Percentiles rank a stretch among this genome's conserved stretches.
phyloP scores from a whole-genome alignment of 1,284 basidiomycete genomes.

The Neotropicomus parvogracilis region DNA sequence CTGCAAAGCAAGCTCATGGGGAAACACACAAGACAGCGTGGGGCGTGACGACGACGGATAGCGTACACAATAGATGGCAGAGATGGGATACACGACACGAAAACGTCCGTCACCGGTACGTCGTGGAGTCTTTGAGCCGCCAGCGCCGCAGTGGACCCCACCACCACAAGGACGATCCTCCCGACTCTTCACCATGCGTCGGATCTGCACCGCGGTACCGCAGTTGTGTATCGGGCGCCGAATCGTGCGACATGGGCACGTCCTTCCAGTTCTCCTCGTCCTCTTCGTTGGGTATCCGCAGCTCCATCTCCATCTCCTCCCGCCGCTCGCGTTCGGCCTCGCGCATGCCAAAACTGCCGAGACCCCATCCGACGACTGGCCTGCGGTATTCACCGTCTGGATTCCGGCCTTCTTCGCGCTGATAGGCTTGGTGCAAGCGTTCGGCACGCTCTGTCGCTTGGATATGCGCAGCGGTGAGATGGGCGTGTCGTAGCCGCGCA shows the following conservation, averaged over 20 bases:
- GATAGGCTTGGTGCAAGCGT: slow-evolving; percentile 56
- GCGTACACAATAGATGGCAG: slow-evolving; percentile 13
- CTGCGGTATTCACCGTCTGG: slow-evolving; percentile 24
- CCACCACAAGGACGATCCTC: slow-evolving; percentile 58
- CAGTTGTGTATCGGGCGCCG: background rate
- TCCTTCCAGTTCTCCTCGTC: slow-evolving; percentile 19
- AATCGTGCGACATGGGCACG: background rate
- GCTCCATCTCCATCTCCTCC: slow-evolving; percentile 19
- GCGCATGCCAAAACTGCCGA: slow-evolving; percentile 67
- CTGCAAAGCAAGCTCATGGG: slow-evolving; percentile 18
- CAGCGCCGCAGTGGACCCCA: slow-evolving; percentile 73
- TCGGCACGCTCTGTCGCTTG: slow-evolving; percentile 64
- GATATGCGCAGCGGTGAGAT: slow-evolving; percentile 60
- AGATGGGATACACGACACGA: background rate
- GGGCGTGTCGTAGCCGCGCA: slow-evolving; percentile 56
- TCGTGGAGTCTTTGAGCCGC: slow-evolving; percentile 71
- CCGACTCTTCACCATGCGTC: slow-evolving; percentile 12
- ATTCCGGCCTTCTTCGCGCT: slow-evolving; percentile 36
- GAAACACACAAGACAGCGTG: background rate
- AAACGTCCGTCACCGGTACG: slow-evolving; percentile 44
- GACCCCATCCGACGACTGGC: slow-evolving; percentile 56
- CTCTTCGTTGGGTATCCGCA: slow-evolving; percentile 14
- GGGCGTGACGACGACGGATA: background rate
- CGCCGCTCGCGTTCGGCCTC: slow-evolving; percentile 27
- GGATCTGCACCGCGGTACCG: slow-evolving; percentile 14